phyloP scores from a whole-genome alignment of 345 rosid genomes.

The Pistacia atlantica region DNA sequence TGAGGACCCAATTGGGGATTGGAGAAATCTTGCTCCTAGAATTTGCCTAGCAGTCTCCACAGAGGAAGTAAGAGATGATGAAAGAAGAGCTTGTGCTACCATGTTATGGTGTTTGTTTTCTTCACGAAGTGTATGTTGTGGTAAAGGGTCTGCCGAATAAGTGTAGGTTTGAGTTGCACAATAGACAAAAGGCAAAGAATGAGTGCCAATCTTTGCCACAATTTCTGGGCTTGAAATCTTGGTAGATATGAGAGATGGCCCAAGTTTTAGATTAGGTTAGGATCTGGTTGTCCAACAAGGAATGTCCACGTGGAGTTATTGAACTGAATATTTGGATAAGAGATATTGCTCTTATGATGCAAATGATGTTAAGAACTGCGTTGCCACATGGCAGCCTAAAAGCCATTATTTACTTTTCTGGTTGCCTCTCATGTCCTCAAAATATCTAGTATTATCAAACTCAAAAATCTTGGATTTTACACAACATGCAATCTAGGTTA shows the following conservation, averaged over 20 bases:
- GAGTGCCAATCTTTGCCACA: conserved; percentile 28
- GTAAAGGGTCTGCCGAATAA: background rate
- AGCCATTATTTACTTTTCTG: conserved; percentile 16
- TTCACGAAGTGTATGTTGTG: background rate
- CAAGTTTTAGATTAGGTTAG: conserved; percentile 51
- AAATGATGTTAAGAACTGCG: background rate
- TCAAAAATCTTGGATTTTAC: too few relatives aligned
- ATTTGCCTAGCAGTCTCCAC: conserved; percentile 80
- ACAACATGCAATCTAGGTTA: too few relatives aligned
- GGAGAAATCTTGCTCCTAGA: conserved; percentile 50
- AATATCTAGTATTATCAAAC: conserved; percentile 7
- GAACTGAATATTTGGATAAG: conserved; percentile 42
- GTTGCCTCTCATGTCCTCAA: background rate
- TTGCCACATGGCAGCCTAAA: conserved; percentile 38
- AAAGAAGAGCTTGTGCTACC: conserved; percentile 93
- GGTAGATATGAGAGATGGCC: conserved; percentile 27
- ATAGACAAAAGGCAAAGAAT: conserved; percentile 22
- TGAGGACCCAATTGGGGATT: conserved; percentile 37
- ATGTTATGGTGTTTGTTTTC: conserved; percentile 27
- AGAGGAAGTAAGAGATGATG: conserved; percentile 78
- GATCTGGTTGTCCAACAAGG: conserved; percentile 70
- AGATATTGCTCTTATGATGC: conserved; percentile 32
- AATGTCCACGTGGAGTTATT: conserved; percentile 51
- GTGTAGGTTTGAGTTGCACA: background rate
- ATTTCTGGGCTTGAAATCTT: conserved; percentile 28